Percentiles rank a stretch among this genome's conserved stretches.
phyloP scores from a whole-genome alignment of 305 asterid genomes.

The Ruellia speciosa region DNA sequence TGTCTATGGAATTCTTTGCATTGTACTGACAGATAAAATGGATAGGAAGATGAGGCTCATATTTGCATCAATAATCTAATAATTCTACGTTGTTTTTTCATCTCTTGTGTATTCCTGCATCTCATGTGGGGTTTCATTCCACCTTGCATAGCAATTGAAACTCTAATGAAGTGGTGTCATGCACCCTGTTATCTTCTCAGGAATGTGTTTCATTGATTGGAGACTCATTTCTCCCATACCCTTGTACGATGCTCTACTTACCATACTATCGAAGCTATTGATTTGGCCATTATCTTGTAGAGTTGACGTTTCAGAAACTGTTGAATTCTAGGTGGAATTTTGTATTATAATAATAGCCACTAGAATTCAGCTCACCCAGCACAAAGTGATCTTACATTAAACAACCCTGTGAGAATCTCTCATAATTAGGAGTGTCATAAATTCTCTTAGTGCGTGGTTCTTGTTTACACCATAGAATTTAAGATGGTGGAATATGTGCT shows the following conservation, averaged over 20 bases:
- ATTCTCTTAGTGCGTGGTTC: background rate
- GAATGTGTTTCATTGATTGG: background rate
- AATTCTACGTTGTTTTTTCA: background rate
- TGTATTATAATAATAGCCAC: too few species aligned
- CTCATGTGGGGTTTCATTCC: background rate
- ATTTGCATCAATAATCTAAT: constrained; percentile 11
- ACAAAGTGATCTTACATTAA: constrained; percentile 12
- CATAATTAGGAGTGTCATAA: background rate
- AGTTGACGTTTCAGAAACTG: background rate
- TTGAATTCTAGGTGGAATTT: background rate
- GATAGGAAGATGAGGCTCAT: constrained; percentile 3
- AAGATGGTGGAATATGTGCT: background rate
- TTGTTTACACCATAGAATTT: background rate
- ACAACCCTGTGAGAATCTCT: constrained; percentile 1
- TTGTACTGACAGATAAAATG: too few species aligned
- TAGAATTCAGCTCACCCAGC: background rate
- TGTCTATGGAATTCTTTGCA: too few species aligned
- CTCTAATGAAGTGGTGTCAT: too few species aligned
- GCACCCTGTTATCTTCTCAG: too few species aligned
- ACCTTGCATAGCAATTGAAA: background rate
- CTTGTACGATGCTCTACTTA: background rate
- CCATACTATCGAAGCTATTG: background rate
- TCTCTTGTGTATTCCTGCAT: constrained; percentile 5
- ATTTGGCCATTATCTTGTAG: background rate
- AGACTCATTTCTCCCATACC: background rate